These are phyloP conservation scores for Ascoidea rubescens DNA, from an alignment of 805 yeast genomes.

Conservation along the genomic window DNA sequence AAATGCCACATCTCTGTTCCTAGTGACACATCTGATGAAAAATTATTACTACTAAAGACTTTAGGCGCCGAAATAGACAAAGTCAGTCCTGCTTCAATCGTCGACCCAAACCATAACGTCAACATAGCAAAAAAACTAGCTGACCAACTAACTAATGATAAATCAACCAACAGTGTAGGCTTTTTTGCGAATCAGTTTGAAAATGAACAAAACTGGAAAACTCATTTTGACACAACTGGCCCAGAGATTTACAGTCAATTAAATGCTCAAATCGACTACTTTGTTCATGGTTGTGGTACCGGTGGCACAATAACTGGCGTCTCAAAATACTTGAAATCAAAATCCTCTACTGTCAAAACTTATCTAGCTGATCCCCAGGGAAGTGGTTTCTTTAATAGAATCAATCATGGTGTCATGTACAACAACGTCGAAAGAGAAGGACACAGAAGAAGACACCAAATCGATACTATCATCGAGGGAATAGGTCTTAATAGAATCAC, in stretches of 20 bases:
- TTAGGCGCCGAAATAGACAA: conserved; percentile 76
- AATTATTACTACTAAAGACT: conserved; percentile 51
- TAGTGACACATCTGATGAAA: conserved; percentile 83
- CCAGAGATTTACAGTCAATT: conserved; percentile 83
- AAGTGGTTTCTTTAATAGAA: conserved; percentile 74
- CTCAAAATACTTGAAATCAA: conserved; percentile 52
- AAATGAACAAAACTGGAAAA: conserved; percentile 78
- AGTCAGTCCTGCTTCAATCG: conserved; percentile 91
- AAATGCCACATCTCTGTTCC: conserved; percentile 89
- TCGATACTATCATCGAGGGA: conserved; percentile 89
- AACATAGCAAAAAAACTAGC: conserved; percentile 72
- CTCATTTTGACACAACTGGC: conserved; percentile 75
- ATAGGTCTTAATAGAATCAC: conserved; percentile 85
- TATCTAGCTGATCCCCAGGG: conserved; percentile 94
- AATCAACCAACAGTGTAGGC: conserved; percentile 32
- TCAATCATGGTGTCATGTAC: conserved; percentile 89
- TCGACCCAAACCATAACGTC: conserved; percentile 86
- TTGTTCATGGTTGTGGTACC: conserved; percentile 89
- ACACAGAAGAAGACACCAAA: conserved; percentile 87
- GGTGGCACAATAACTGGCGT: conserved; percentile 97
- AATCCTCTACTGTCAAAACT: conserved; percentile 26
- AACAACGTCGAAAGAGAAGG: conserved; percentile 85
- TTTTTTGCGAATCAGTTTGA: conserved; percentile 94
- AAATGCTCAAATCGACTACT: conserved; percentile 46
- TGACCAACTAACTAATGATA: conserved; percentile 24